Evolutionary conservation across 176 grass and related monocot genomes (phyloP).

Genomic region (Avena atlantica): DNA sequence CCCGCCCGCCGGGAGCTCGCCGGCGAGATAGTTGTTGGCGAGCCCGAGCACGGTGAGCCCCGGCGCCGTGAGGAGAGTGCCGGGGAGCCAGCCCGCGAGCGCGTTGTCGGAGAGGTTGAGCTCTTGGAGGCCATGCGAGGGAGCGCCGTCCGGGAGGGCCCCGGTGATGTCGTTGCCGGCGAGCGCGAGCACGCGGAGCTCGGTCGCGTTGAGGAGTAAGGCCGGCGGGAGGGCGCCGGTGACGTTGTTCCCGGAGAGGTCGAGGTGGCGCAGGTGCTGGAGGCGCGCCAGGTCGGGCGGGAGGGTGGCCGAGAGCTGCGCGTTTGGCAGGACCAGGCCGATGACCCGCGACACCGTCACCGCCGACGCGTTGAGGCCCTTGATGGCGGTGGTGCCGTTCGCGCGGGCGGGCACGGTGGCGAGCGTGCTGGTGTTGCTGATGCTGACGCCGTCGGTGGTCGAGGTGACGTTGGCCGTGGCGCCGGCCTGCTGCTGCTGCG

Average conservation of each 20-base stretch:
- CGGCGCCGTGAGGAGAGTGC: conserved; percentile 48
- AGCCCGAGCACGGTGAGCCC: conserved; percentile 63
- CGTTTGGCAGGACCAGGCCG: conserved; percentile 71
- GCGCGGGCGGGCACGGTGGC: accelerated
- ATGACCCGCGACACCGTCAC: conserved; percentile 79
- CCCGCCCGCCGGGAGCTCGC: conserved; percentile 56
- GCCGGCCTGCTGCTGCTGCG: background rate
- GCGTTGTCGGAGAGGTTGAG: conserved; percentile 86
- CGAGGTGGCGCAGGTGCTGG: conserved; percentile 90
- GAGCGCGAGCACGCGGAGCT: conserved; percentile 75
- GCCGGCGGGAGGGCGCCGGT: conserved; percentile 56
- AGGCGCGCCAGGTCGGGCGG: conserved; percentile 62
- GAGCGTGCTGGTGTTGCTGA: background rate
- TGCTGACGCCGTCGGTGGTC: background rate
- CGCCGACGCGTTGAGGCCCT: conserved; percentile 22
- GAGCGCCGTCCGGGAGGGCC: conserved; percentile 46
- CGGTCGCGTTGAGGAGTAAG: conserved; percentile 68
- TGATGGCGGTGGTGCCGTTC: background rate
- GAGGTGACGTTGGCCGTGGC: conserved; percentile 28
- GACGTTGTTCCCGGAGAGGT: conserved; percentile 77
- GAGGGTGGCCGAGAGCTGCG: conserved; percentile 57
- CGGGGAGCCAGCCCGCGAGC: conserved; percentile 59
- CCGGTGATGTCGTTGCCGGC: conserved; percentile 67
- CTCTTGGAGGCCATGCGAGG: conserved; percentile 50
- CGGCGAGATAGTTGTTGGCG: conserved; percentile 67